These are phyloP conservation scores for Eucalyptus cloeziana DNA, from an alignment of 345 rosid species.

Conservation along the genomic window DNA sequence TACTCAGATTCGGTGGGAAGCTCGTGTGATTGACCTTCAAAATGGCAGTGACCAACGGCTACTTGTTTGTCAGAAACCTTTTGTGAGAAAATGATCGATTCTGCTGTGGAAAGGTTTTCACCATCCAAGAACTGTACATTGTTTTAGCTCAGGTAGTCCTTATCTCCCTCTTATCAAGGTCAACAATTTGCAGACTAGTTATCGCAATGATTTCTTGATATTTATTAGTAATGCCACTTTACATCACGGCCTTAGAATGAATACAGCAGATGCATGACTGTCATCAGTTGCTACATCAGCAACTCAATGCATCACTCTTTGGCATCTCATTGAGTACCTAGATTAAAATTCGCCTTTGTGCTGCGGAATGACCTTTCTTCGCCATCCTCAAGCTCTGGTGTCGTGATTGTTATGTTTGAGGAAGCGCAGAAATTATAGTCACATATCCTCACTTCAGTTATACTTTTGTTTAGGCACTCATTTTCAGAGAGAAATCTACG, in stretches of 20 bases:
- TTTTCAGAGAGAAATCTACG: background rate
- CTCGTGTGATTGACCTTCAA: conserved; percentile 88
- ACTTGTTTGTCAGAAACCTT: conserved; percentile 94
- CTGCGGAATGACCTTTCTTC: background rate
- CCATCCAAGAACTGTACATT: conserved; percentile 9
- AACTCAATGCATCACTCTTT: background rate
- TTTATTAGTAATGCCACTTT: background rate
- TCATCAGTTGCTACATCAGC: background rate
- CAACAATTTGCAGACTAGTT: background rate
- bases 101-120: background rate
- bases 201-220: background rate
- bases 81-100: conserved; percentile 54
- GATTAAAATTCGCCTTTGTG: background rate
- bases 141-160: conserved; percentile 27
- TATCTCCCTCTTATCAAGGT: background rate
- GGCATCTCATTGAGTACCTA: background rate
- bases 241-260: background rate
- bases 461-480: background rate
- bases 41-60: conserved; percentile 93
- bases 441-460: background rate
- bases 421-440: background rate
- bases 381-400: background rate
- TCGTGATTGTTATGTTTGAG: background rate
- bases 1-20: conserved; percentile 91
- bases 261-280: background rate